Percentiles rank a stretch among this genome's conserved stretches.
These are phyloP conservation scores for Neofusicoccum sp. DNA, from an alignment of 2,329 filamentous ascomycete genomes.

Conservation along the genomic window DNA sequence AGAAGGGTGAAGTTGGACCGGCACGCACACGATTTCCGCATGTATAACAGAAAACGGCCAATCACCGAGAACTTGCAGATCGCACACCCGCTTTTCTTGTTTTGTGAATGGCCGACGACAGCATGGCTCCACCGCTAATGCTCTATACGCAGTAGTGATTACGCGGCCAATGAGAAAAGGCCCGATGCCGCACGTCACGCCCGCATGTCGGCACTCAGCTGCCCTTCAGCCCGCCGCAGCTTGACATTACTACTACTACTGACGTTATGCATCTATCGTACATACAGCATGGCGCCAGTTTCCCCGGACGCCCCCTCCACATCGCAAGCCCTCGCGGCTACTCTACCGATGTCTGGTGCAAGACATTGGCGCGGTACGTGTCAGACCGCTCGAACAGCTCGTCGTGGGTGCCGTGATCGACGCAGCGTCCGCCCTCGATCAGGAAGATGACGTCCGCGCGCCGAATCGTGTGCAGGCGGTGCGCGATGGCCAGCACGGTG, in stretches of 20 bases:
- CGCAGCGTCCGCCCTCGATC: slow-evolving; percentile 51
- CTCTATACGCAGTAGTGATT: background rate
- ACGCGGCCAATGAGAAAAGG: background rate
- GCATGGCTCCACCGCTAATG: too few species aligned
- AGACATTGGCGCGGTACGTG: slow-evolving; percentile 54
- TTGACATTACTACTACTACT: background rate
- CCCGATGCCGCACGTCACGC: background rate
- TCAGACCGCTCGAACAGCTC: slow-evolving; percentile 53
- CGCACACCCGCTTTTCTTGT: too few species aligned
- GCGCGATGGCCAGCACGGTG: slow-evolving; percentile 50
- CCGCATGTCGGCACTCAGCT: too few species aligned
- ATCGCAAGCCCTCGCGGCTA: background rate
- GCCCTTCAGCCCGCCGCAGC: too few species aligned
- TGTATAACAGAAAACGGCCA: too few species aligned
- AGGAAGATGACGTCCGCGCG: slow-evolving; percentile 47
- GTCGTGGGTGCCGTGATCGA: slow-evolving; percentile 53
- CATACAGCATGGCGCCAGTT: background rate
- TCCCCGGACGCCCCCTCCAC: background rate
- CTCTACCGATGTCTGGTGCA: slow-evolving; percentile 50
- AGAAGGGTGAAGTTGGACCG: too few species aligned
- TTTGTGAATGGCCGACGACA: too few species aligned
- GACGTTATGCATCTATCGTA: background rate
- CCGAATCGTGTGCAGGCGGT: slow-evolving; percentile 45
- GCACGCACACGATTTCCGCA: too few species aligned
- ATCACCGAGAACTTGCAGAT: too few species aligned